Percentiles rank a stretch among this genome's conserved stretches.
phyloP scores from a whole-genome alignment of 495 filamentous ascomycete genomes.

The Lophiotrema nucula region DNA sequence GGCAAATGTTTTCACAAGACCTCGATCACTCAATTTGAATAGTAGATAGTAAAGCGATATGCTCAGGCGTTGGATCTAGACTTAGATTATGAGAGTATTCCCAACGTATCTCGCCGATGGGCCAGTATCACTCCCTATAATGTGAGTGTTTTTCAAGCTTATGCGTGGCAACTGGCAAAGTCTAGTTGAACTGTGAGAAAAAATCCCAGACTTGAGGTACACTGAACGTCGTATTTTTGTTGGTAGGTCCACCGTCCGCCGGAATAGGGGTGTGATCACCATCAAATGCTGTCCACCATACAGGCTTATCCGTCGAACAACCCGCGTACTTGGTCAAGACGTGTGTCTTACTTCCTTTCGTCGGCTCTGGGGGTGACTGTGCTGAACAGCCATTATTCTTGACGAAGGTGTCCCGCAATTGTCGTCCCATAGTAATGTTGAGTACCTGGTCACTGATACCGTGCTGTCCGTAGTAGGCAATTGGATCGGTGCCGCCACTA shows the following conservation, averaged over 20 bases:
- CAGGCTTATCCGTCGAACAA: conserved; percentile 36
- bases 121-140: too few species aligned
- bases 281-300: conserved; percentile 30
- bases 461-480: conserved; percentile 50
- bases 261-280: conserved; percentile 16
- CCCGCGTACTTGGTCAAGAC: conserved; percentile 39
- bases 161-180: too few species aligned
- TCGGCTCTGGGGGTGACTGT: conserved; percentile 31
- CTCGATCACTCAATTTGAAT: too few species aligned
- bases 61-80: too few species aligned
- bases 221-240: conserved; percentile 32
- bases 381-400: conserved; percentile 43
- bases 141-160: too few species aligned
- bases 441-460: conserved; percentile 45
- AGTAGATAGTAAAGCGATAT: too few species aligned
- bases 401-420: conserved; percentile 44
- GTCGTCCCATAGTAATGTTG: conserved; percentile 39
- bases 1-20: too few species aligned
- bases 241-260: neutral
- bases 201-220: conserved; percentile 42
- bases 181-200: conserved; percentile 36
- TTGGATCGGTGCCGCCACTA: conserved; percentile 40
- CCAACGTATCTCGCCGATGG: too few species aligned
- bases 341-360: conserved; percentile 35
- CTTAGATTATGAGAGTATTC: too few species aligned